These are phyloP conservation scores for Daldinia bambusicola DNA, from an alignment of 495 filamentous ascomycete genomes.

Conservation along the genomic window DNA sequence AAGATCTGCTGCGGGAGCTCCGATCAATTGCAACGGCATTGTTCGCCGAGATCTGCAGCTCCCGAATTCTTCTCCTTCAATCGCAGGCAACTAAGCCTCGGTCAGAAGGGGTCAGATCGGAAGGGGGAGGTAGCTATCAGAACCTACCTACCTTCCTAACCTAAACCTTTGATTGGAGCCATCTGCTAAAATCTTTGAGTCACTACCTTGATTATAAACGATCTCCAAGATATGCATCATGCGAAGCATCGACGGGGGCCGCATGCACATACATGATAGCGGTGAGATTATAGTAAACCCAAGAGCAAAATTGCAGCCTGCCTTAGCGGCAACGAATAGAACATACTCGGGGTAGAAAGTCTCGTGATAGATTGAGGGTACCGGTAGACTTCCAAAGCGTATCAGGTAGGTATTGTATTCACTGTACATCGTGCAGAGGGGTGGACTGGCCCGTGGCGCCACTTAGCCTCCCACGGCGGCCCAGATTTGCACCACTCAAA, in stretches of 20 bases:
- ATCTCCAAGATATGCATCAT: constrained; percentile 1
- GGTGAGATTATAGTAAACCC: constrained; percentile 17
- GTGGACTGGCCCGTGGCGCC: not conserved
- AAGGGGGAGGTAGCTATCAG: no score
- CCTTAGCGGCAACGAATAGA: not conserved
- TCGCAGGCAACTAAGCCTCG: constrained; percentile 8
- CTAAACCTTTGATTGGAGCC: no score
- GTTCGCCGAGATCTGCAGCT: constrained; percentile 4
- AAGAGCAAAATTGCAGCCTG: not conserved
- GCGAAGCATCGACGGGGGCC: constrained; percentile 17
- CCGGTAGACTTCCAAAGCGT: not conserved
- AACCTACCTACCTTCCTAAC: no score
- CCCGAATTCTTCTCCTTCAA: not conserved
- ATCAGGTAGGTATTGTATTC: no score
- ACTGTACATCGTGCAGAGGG: not conserved
- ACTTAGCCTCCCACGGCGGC: not conserved
- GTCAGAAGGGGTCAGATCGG: not conserved
- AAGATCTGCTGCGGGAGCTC: not conserved
- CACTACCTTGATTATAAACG: not conserved
- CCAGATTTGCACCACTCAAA: not conserved
- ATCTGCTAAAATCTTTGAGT: not conserved
- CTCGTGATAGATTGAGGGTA: not conserved
- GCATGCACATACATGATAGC: constrained; percentile 20
- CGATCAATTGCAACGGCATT: constrained; percentile 1
- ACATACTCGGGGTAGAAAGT: constrained; percentile 5